A percentile compares a stretch with the other conserved stretches of the same genome.
These are phyloP conservation scores for Eimeria falciformis DNA, from an alignment of 169 alveolate species.

Conservation along the genomic window DNA sequence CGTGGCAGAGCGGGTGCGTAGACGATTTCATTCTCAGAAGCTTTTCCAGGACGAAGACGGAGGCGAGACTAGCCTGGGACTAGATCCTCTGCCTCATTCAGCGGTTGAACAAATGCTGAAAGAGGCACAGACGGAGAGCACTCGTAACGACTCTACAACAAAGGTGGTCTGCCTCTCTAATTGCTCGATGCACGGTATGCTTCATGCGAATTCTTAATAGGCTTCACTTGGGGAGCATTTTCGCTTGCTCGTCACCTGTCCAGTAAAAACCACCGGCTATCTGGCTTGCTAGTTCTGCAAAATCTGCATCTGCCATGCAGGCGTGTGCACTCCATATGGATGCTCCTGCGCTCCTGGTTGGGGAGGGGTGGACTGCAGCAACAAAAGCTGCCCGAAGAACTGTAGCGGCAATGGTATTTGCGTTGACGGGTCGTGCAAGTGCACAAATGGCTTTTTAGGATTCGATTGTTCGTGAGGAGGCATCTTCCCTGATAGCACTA, in stretches of 20 bases:
- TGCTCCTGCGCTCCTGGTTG: neutral
- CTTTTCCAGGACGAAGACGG: neutral
- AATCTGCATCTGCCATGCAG: neutral
- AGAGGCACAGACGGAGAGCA: neutral
- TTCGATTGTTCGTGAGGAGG: neutral
- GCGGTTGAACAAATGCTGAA: neutral
- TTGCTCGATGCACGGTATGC: slow-evolving; percentile 15
- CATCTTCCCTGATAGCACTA: too few relatives aligned
- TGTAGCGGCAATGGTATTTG: slow-evolving; percentile 13
- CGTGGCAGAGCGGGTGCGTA: neutral
- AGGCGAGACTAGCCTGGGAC: neutral
- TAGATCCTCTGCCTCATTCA: neutral
- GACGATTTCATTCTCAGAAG: neutral
- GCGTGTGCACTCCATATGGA: slow-evolving; percentile 9
- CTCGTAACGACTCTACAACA: neutral
- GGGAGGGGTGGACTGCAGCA: neutral
- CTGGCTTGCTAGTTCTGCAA: neutral
- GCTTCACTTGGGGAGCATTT: neutral
- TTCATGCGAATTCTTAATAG: neutral
- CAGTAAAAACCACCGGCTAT: neutral
- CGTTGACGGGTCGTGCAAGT: slow-evolving; percentile 5
- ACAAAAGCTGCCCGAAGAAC: neutral
- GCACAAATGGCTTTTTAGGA: neutral
- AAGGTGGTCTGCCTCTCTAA: neutral
- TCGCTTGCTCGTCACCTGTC: neutral